Evolutionary conservation across 208 protist genomes (phyloP), one percentile per base, ranked within the genome.

Genomic region (Wallacemonas collosoma): DNA sequence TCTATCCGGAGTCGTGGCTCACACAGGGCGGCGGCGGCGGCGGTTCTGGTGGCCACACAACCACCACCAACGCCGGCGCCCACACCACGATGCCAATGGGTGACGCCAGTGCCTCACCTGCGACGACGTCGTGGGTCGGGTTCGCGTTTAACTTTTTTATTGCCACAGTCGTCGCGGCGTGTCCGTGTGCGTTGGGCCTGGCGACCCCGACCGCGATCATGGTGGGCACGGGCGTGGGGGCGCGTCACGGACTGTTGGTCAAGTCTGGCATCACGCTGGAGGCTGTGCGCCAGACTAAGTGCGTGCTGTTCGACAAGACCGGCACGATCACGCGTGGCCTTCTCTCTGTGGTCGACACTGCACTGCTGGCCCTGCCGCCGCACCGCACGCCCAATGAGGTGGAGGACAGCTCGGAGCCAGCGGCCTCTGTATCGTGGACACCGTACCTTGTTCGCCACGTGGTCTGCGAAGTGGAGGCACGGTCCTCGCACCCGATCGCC

Each of bases 191-290:
- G 38, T 75, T 99, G 14, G 98, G 98, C 14, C 85, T 99, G 7
- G 98, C 98, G 0, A 99, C 97, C 39, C 98, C 98, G 1, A 99
- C 98, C 1, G 98, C 96, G 6, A 93, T 99, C 50, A 98, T 99
- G 96, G 98, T 99, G 2, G 97, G 95, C 44, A 99, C 97, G 7
- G 98, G 98, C 50, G 90, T 99, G 17, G 98, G 91, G 3, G 95
- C 95, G 1, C 74, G 71, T 43, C 77, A 85, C 51, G 97, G 97
- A 7, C 85, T 99, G 39, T 78, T 99, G 2, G 96, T 99, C 36
- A 98, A 99, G 80, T 92, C 91, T 64, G 96, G 97, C 17, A 71
- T 67, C 6, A 79, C 84, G 26, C 87, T 99, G 15, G 98, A 99
- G 73, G 74, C 47, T 7, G 85, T 95, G 63, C 83, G 92, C 43